phyloP scores from a whole-genome alignment of 306 rosid genomes.

The Hippophae gyantsensis region DNA sequence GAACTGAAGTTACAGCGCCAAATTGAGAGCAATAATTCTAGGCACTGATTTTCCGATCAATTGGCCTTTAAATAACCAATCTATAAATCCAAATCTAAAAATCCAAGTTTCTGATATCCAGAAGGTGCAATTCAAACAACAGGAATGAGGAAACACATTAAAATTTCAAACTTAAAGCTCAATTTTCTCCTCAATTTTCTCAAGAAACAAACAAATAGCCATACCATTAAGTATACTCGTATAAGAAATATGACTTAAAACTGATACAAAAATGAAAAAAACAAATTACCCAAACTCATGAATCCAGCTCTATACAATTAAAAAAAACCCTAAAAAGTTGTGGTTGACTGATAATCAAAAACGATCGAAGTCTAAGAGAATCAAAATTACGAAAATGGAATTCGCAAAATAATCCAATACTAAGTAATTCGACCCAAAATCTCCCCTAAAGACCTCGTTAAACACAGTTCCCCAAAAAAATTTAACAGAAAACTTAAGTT shows the following conservation, averaged over 20 bases:
- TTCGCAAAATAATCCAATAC: conserved; percentile 2
- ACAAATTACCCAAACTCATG: not conserved
- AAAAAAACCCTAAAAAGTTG: conserved; percentile 7
- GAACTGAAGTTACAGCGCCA: no score
- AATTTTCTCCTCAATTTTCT: conserved; percentile 20
- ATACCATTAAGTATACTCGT: no score
- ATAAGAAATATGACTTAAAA: not conserved
- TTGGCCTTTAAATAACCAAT: no score
- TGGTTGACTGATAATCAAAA: conserved; percentile 14
- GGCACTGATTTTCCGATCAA: no score
- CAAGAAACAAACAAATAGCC: not conserved
- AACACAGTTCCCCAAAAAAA: not conserved
- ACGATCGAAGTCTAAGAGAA: conserved; percentile 16
- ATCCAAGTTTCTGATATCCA: no score
- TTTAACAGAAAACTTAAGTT: no score
- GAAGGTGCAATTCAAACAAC: no score
- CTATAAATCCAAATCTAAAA: no score
- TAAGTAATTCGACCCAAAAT: conserved; percentile 16
- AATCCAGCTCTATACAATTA: conserved; percentile 1
- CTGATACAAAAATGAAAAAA: not conserved
- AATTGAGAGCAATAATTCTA: no score
- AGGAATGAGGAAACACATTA: not conserved
- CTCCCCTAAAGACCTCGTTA: not conserved
- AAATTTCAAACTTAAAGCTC: not conserved
- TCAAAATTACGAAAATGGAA: conserved; percentile 5